Percentiles rank a stretch among this genome's conserved stretches.
phyloP scores from a whole-genome alignment of 495 filamentous ascomycete species.

The Cenococcum geophilum region DNA sequence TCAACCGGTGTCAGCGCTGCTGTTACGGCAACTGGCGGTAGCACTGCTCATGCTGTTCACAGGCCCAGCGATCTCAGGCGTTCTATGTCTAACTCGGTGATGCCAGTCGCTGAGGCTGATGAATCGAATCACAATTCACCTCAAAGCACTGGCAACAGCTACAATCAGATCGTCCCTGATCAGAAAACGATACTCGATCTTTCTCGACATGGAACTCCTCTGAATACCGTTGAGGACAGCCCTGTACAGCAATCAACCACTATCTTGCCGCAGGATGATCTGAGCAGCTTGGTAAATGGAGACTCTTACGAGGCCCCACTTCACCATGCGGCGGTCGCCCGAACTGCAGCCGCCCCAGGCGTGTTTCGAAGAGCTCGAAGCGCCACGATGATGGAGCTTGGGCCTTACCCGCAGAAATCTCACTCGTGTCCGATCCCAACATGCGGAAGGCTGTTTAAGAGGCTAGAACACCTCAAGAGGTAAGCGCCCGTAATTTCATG shows the following conservation, averaged over 20 bases:
- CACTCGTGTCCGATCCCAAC: conserved; percentile 99
- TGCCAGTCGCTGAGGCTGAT: conserved; percentile 71
- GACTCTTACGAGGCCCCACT: conserved; percentile 55
- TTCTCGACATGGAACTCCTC: conserved; percentile 81
- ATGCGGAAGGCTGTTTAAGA: conserved; percentile 95
- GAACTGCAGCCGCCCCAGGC: conserved; percentile 49
- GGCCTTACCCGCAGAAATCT: conserved; percentile 93
- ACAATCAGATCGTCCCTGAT: conserved; percentile 46
- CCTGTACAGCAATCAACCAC: conserved; percentile 61
- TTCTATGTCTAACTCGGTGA: conserved; percentile 84
- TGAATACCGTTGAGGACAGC: conserved; percentile 73
- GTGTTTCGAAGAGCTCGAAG: conserved; percentile 87
- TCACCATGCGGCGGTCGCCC: conserved; percentile 56
- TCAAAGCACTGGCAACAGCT: conserved; percentile 50
- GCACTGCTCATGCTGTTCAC: conserved; percentile 52
- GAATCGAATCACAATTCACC: conserved; percentile 66
- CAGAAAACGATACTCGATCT: conserved; percentile 72
- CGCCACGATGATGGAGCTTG: conserved; percentile 92
- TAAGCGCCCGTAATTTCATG: conserved; percentile 48
- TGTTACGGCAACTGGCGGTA: conserved; percentile 49
- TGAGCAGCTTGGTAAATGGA: conserved; percentile 56
- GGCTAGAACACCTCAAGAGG: conserved; percentile 98
- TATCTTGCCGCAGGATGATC: conserved; percentile 62
- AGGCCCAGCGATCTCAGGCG: conserved; percentile 81
- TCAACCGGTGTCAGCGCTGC: conserved; percentile 62